Evolutionary conservation across 2,329 filamentous ascomycete species (phyloP).

Genomic region (Gremmenia infestans): DNA sequence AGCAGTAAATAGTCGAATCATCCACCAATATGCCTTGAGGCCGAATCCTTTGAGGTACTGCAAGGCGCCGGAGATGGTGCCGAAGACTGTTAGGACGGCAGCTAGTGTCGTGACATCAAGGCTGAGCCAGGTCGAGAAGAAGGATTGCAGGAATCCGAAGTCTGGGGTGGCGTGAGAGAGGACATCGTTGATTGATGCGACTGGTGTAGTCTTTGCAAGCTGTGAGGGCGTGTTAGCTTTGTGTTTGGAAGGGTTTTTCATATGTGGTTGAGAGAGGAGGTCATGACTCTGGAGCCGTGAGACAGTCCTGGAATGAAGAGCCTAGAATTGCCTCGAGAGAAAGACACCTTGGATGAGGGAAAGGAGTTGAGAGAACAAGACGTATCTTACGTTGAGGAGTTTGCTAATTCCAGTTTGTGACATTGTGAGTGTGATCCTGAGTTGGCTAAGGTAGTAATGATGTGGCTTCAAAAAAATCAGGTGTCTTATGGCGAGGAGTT

Average conservation of each 20-base stretch:
- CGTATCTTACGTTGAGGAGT: no score
- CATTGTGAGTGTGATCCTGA: no score
- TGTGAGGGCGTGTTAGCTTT: background rate
- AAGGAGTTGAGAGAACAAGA: no score
- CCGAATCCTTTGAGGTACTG: slow-evolving; percentile 34
- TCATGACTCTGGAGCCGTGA: no score
- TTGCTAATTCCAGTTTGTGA: no score
- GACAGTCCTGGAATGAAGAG: no score
- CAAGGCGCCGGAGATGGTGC: slow-evolving; percentile 38
- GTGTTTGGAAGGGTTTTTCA: background rate
- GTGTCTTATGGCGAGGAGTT: no score
- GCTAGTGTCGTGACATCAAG: slow-evolving; percentile 43
- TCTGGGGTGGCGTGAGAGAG: background rate
- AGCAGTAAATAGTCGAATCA: slow-evolving; percentile 40
- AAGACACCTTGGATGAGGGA: no score
- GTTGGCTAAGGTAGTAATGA: no score
- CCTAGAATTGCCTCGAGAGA: no score
- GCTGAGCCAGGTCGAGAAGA: slow-evolving; percentile 39
- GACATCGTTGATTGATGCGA: background rate
- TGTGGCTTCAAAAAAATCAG: no score
- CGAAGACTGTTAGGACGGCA: slow-evolving; percentile 40
- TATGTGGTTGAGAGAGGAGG: no score
- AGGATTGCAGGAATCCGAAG: slow-evolving; percentile 31
- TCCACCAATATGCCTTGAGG: slow-evolving; percentile 36
- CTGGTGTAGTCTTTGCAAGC: background rate